Evolutionary conservation across 2,329 filamentous ascomycete species (phyloP).

Genomic region (Coniochaeta pulveracea): DNA sequence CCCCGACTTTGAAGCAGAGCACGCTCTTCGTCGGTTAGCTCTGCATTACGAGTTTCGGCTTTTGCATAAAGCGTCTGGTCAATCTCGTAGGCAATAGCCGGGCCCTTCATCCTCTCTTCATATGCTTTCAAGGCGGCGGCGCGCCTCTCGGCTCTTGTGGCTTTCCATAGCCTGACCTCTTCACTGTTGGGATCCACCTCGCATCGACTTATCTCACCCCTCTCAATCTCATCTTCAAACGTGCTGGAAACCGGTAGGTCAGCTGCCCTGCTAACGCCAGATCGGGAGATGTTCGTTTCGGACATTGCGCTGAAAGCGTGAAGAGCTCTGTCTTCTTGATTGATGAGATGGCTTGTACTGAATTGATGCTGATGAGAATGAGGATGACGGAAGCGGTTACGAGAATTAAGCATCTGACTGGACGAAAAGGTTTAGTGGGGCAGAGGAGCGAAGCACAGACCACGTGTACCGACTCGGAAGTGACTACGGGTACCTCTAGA

Average conservation of each 20-base stretch:
- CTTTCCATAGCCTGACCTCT: not conserved
- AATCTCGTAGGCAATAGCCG: not conserved
- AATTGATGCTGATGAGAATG: slow-evolving; percentile 1
- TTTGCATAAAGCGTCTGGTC: not conserved
- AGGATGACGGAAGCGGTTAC: not conserved
- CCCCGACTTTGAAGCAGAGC: not conserved
- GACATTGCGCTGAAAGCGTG: not conserved
- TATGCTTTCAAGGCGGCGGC: not conserved
- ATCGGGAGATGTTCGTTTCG: not conserved
- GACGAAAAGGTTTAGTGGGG: too few relatives aligned
- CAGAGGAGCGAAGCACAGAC: too few relatives aligned
- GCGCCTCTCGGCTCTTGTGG: not conserved
- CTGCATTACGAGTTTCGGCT: not conserved
- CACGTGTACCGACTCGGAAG: too few relatives aligned
- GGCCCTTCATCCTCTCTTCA: not conserved
- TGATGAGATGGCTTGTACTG: slow-evolving; percentile 1
- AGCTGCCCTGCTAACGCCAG: not conserved
- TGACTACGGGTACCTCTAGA: too few relatives aligned
- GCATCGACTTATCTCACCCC: not conserved
- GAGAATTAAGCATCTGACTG: not conserved
- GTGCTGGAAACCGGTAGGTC: not conserved
- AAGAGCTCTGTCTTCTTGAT: not conserved
- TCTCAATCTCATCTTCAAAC: not conserved
- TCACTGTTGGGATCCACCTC: not conserved
- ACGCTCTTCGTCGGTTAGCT: not conserved